A percentile compares a stretch with the other conserved stretches of the same genome.
phyloP scores from a whole-genome alignment of 176 grass and related monocot species.

The Coix lacrymajobi region DNA sequence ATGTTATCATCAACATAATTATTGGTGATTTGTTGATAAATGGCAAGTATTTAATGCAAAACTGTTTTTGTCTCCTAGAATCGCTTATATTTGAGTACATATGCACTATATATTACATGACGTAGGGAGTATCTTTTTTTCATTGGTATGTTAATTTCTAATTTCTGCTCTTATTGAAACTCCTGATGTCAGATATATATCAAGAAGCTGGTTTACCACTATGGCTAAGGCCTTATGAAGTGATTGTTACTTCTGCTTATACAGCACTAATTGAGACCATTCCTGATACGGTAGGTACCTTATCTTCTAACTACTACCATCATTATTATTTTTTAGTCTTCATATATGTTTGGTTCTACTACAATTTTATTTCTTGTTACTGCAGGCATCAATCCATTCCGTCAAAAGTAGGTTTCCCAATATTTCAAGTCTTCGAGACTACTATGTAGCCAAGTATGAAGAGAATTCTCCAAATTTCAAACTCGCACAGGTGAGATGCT shows the following conservation, averaged over 20 bases:
- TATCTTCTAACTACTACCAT: neutral
- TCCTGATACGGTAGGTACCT: slow-evolving; percentile 76
- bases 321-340: neutral
- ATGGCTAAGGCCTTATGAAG: slow-evolving; percentile 97
- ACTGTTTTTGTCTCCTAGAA: too few species aligned
- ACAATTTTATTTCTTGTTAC: slow-evolving; percentile 6
- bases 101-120: neutral
- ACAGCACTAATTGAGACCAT: slow-evolving; percentile 98
- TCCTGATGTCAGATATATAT: slow-evolving; percentile 78
- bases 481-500: slow-evolving; percentile 70
- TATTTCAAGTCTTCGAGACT: slow-evolving; percentile 81
- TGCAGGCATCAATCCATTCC: slow-evolving; percentile 97
- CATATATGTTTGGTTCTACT: slow-evolving; percentile 10
- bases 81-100: too few species aligned
- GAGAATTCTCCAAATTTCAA: slow-evolving; percentile 97
- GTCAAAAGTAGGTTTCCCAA: slow-evolving; percentile 95
- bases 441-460: slow-evolving; percentile 89
- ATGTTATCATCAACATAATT: too few species aligned
- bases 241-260: slow-evolving; percentile 96
- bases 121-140: neutral
- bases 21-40: too few species aligned
- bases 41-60: too few species aligned
- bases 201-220: slow-evolving; percentile 99
- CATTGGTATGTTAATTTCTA: neutral
- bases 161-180: slow-evolving; percentile 18